These are phyloP conservation scores for Metschnikowia amazonensis DNA, from an alignment of 805 yeast species.

Conservation along the genomic window DNA sequence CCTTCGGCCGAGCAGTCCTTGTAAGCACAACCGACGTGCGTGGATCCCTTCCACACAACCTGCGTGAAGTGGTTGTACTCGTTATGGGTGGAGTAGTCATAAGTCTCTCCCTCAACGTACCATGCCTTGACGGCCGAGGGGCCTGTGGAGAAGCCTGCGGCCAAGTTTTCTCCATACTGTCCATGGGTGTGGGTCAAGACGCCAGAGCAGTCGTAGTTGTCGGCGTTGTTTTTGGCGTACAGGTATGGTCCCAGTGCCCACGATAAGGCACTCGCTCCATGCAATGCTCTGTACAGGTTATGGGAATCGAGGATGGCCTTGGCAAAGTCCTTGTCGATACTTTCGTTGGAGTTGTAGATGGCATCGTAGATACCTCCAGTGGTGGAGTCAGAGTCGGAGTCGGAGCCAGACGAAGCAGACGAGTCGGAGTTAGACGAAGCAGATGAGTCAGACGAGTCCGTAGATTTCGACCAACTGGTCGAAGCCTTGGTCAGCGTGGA, in stretches of 20 bases:
- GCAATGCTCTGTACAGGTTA: conserved; percentile 30
- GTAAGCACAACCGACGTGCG: conserved; percentile 31
- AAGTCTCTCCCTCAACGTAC: conserved; percentile 37
- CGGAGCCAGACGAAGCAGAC: too few relatives aligned
- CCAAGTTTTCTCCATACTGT: conserved; percentile 39
- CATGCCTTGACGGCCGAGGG: conserved; percentile 35
- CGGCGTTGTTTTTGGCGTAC: conserved; percentile 34
- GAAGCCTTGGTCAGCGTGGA: not conserved
- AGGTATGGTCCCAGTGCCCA: conserved; percentile 32
- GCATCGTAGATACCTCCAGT: conserved; percentile 18
- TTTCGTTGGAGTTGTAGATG: conserved; percentile 19
- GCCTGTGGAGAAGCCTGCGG: conserved; percentile 32
- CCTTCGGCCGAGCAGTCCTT: conserved; percentile 28
- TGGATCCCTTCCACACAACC: conserved; percentile 29
- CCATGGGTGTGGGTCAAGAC: conserved; percentile 37
- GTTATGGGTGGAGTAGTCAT: conserved; percentile 23
- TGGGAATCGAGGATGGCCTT: conserved; percentile 31
- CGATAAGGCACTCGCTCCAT: conserved; percentile 27
- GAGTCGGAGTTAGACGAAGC: too few relatives aligned
- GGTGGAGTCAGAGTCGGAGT: conserved; percentile 4
- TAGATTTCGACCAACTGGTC: not conserved
- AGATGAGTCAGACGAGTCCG: not conserved
- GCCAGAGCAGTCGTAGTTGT: conserved; percentile 37
- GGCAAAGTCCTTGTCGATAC: conserved; percentile 27
- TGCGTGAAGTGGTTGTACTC: conserved; percentile 32